Percentiles rank a stretch among this genome's conserved stretches.
phyloP scores from a whole-genome alignment of 345 rosid genomes.

The Hirschfeldia incana region DNA sequence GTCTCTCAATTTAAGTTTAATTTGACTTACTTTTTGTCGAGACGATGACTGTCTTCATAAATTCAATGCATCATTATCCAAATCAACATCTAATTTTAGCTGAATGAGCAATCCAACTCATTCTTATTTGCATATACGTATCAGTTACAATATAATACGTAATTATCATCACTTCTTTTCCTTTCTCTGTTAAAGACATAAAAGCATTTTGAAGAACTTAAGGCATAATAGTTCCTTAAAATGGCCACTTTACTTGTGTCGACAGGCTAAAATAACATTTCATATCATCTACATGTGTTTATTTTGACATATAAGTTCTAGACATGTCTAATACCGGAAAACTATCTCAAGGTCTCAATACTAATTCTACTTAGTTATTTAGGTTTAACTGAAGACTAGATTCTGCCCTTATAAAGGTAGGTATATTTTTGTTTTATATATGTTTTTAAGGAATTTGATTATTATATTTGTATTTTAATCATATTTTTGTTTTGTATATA shows the following conservation, averaged over 20 bases:
- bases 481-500: no score
- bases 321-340: no score
- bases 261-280: neutral
- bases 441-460: no score
- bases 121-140: neutral
- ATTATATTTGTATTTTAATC: no score
- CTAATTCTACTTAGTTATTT: neutral
- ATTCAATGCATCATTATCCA: conserved; percentile 5
- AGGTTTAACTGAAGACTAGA: neutral
- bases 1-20: conserved; percentile 21
- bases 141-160: neutral
- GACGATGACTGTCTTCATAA: conserved; percentile 12
- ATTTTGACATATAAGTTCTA: neutral
- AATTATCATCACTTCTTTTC: neutral
- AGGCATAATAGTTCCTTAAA: neutral
- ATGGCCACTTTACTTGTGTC: neutral
- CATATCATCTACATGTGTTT: neutral
- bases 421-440: no score
- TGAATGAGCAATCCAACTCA: conserved; percentile 2
- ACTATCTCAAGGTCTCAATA: no score
- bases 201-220: neutral
- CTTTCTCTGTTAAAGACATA: neutral
- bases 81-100: neutral
- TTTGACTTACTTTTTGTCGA: conserved; percentile 16
- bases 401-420: no score